Conservation (phyloP, 331 rosid species). For the Spiraea crenata region DNA sequence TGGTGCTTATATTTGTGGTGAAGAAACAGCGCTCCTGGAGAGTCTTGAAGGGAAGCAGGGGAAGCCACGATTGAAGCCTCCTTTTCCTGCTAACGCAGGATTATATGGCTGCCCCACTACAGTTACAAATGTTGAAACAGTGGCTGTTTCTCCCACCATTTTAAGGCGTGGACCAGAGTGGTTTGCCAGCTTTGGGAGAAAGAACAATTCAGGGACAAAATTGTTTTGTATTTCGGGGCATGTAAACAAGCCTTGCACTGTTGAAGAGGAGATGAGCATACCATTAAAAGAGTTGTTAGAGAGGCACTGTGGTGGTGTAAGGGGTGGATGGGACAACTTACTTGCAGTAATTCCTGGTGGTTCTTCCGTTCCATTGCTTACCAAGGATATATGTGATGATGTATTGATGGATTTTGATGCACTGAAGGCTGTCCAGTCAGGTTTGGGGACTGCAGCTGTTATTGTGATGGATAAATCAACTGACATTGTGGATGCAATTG, state of each 20-base stretch:
- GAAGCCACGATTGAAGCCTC: constrained; percentile 97
- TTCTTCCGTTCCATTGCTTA: constrained; percentile 94
- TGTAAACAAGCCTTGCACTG: constrained; percentile 97
- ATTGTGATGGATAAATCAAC: constrained; percentile 99
- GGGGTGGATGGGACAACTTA: constrained; percentile 99
- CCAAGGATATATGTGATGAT: constrained; percentile 88
- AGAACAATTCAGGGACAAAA: constrained; percentile 96
- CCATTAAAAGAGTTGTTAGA: constrained; percentile 92
- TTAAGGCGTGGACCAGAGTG: constrained; percentile 98
- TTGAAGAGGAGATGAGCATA: constrained; percentile 99
- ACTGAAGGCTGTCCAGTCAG: constrained; percentile 83
- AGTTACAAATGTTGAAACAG: constrained; percentile 96
- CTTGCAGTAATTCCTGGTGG: constrained; percentile 99
- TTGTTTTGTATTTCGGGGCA: constrained; percentile 91
- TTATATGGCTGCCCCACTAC: constrained; percentile 98
- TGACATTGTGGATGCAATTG: constrained; percentile 97
- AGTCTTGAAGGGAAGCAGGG: constrained; percentile 99
- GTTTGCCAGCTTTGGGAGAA: constrained; percentile 98
- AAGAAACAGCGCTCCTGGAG: constrained; percentile 97
- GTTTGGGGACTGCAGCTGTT: constrained; percentile 99
- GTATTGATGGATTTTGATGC: constrained; percentile 98
- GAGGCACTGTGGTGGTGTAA: constrained; percentile 99
- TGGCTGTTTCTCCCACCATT: constrained; percentile 98
- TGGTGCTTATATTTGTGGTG: constrained; percentile 99
- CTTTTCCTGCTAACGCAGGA: constrained; percentile 99